A percentile compares a stretch with the other conserved stretches of the same genome.
Conservation (phyloP, 495 filamentous ascomycete species). For the Emericellopsis terricola region DNA sequence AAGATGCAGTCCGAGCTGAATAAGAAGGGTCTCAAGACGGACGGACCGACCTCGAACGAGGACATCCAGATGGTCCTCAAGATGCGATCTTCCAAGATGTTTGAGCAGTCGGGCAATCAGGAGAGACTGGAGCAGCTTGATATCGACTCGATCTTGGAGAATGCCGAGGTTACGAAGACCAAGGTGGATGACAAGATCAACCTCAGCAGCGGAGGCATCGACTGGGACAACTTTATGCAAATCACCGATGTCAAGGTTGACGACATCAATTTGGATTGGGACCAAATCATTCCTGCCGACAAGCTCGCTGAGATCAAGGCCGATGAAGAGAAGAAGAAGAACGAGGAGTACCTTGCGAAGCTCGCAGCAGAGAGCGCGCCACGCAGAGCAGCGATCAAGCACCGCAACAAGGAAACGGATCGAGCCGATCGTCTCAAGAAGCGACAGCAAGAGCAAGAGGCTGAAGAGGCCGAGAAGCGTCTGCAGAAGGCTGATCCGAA, state of each 20-base stretch:
- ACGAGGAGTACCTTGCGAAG: conserved; percentile 65
- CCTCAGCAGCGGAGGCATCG: conserved; percentile 54
- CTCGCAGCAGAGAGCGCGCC: conserved; percentile 76
- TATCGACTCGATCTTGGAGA: conserved; percentile 89
- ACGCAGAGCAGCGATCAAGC: conserved; percentile 46
- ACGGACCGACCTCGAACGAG: conserved; percentile 70
- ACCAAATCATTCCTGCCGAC: conserved; percentile 93
- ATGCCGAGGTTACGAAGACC: conserved; percentile 88
- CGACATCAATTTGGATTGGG: conserved; percentile 67
- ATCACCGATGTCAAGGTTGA: conserved; percentile 91
- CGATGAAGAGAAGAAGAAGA: conserved; percentile 66
- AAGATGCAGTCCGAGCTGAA: conserved; percentile 36
- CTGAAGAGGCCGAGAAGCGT: conserved; percentile 41
- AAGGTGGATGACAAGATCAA: conserved; percentile 53
- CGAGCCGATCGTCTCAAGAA: conserved; percentile 87
- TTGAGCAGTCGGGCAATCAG: conserved; percentile 90
- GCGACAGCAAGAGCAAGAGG: conserved; percentile 59
- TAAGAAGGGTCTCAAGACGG: conserved; percentile 33
- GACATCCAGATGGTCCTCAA: conserved; percentile 90
- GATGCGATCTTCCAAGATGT: conserved; percentile 88
- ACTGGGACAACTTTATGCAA: conserved; percentile 89
- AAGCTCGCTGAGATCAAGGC: conserved; percentile 74
- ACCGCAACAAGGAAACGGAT: conserved; percentile 38
- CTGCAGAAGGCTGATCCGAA: conserved; percentile 54
- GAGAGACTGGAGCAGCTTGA: conserved; percentile 94